These are phyloP conservation scores for Tetramitus jugosus DNA, from an alignment of 208 protist species.

Conservation along the genomic window DNA sequence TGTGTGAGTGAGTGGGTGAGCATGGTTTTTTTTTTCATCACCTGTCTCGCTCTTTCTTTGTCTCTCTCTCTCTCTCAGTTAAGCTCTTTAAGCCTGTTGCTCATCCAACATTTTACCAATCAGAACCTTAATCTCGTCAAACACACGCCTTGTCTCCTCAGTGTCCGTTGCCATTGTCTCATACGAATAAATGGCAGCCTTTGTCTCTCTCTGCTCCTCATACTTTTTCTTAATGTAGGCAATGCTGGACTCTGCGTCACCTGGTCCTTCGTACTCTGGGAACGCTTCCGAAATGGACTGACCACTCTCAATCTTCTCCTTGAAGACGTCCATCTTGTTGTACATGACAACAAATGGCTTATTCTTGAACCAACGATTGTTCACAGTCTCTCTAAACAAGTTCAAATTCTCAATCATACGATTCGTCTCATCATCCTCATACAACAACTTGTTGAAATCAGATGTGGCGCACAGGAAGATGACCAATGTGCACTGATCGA, in stretches of 20 bases:
- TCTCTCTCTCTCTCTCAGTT: too few species aligned
- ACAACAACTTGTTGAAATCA: constrained; percentile 44
- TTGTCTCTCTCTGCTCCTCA: neutral
- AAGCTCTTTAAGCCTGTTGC: too few species aligned
- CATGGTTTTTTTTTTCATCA: too few species aligned
- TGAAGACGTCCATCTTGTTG: constrained; percentile 71
- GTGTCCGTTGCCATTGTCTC: constrained; percentile 24
- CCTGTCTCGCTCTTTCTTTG: too few species aligned
- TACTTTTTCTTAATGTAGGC: constrained; percentile 27
- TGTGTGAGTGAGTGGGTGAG: too few species aligned
- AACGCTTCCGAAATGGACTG: constrained; percentile 52
- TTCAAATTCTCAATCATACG: constrained; percentile 63
- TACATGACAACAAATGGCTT: constrained; percentile 66
- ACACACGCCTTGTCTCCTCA: constrained; percentile 24
- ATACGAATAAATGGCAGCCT: constrained; percentile 10
- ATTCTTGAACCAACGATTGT: constrained; percentile 52
- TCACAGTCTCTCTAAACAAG: constrained; percentile 66
- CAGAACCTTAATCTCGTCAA: constrained; percentile 19
- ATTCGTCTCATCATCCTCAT: constrained; percentile 49
- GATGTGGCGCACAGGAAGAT: constrained; percentile 22
- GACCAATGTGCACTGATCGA: constrained; percentile 26
- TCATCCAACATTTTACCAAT: neutral
- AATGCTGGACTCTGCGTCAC: constrained; percentile 12
- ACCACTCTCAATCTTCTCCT: constrained; percentile 49
- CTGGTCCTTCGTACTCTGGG: constrained; percentile 52